Base-by-base conservation (phyloP, 106 monocot species). In the Acorus gramineus region DNA sequence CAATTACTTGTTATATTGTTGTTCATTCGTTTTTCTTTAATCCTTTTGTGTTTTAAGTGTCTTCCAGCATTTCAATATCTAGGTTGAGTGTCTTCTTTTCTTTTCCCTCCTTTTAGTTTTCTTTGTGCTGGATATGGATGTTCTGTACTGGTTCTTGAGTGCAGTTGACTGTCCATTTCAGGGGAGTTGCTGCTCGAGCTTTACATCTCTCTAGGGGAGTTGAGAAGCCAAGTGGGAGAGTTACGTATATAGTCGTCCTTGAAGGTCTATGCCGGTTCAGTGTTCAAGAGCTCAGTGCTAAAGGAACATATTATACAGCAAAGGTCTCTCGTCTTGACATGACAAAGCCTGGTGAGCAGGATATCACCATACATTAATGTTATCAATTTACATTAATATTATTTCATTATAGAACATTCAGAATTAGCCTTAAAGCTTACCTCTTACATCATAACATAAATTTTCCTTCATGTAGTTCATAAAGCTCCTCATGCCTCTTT, bases 141-240 rank as follows among this genome's bases (percentile, higher is more conserved):
- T 28, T 28, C 28, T 28, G 28, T 28, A 28, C 28, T 1, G 28
- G 28, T 28, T 28, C 28, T 0, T 28, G 28, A 28, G 0, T 28
- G 28, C 28, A 52, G 44, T 14, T 14, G 10, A 13, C 14, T 46
- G 55, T 52, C 9, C 45, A 52, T 65, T 77, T 53, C 71, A 95
- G 95, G 76, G 95, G 95, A 9, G 95, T 95, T 70, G 95, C 87
- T 64, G 95, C 95, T 48, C 84, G 95, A 77, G 95, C 95, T 67
- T 78, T 95, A 60, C 90, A 87, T 77, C 84, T 95, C 14, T 90
- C 95, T 60, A 84, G 95, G 86, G 95, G 95, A 65, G 95, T 90
- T 28, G 95, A 95, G 56, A 95, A 95, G 51, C 95, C 95, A 69
- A 95, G 95, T 54, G 95, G 95, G 46, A 87, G 90, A 71, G 90